Base-by-base conservation (phyloP, 169 alveolate genomes). In the Besnoitia besnoiti region DNA sequence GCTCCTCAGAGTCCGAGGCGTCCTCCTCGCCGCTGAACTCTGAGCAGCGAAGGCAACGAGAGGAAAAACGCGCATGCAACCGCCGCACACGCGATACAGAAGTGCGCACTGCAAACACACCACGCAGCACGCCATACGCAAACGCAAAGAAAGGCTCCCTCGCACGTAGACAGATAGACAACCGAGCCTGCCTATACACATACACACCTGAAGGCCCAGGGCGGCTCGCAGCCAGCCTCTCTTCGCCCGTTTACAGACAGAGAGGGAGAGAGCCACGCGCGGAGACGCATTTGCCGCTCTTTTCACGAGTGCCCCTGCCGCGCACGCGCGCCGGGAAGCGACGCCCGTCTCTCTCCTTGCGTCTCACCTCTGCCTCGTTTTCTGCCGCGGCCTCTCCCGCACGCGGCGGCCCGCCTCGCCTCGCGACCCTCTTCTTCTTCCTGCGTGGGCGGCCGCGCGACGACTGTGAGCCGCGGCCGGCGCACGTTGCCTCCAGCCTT, bases 401-500 rank as follows among this genome's bases (percentile, higher is more conserved):
- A n/a, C 77, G 40, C 30, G 5, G 77, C 77, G 4, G 77, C 37
- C 21, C 77, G 30, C 12, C 77, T 8, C 4, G 30, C 77, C 30
- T 19, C 77, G 4, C 30, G 14, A 27, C 10, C 77, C 21, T 61
- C 77, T 61, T 61, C 37, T 61, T 61, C 77, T 27, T 61, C 37
- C 37, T 61, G 8, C 37, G 77, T 27, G 37, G 33, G 77, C 37
- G 5, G 37, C 35, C 77, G 77, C 14, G 37, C 40, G 10, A 27
- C 40, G 30, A 61, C 35, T 5, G 35, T 19, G 10, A 61, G 10
- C 37, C 37, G 30, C 5, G 40, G 30, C 37, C 77, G 30, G 35
- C 77, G 14, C 77, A 30, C 37, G 77, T 30, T 27, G 77, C 77
- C 77, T 61, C 77, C 77, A 4, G 77, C 77, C 77, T 61, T 61